Conservation (phyloP, 2,329 filamentous ascomycete genomes). For the Rutstroemia sp. region DNA sequence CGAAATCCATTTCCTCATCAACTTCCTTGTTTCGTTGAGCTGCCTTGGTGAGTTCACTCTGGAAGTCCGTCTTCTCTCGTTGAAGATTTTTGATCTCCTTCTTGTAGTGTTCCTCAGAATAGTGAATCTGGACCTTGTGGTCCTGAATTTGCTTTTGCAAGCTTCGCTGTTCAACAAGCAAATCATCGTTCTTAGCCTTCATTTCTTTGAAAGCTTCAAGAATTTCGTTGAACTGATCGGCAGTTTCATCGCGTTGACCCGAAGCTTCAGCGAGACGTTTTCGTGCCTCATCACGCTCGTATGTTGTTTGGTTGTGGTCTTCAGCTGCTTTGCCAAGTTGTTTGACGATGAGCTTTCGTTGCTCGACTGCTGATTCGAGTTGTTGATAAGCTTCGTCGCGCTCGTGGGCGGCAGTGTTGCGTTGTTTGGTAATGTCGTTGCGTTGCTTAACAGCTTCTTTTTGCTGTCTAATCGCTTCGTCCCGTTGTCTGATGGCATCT, state of each 20-base stretch:
- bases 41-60: not conserved
- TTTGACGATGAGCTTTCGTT: not conserved
- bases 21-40: not conserved
- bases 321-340: not conserved
- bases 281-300: not conserved
- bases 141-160: not conserved
- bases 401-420: not conserved
- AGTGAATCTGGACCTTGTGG: not conserved
- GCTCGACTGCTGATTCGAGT: not conserved
- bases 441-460: not conserved
- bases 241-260: not conserved
- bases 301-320: not conserved
- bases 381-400: not conserved
- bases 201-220: not conserved
- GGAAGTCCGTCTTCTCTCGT: not conserved
- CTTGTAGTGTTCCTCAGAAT: not conserved
- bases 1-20: not conserved
- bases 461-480: not conserved
- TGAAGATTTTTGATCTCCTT: not conserved
- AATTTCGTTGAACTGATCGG: not conserved
- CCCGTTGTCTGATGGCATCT: not conserved
- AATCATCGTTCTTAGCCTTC: not conserved
- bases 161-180: not conserved
- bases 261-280: not conserved
- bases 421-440: not conserved